Conservation (phyloP, 768 basidiomycete species). For the Pleurotus salmoneostramineus region DNA sequence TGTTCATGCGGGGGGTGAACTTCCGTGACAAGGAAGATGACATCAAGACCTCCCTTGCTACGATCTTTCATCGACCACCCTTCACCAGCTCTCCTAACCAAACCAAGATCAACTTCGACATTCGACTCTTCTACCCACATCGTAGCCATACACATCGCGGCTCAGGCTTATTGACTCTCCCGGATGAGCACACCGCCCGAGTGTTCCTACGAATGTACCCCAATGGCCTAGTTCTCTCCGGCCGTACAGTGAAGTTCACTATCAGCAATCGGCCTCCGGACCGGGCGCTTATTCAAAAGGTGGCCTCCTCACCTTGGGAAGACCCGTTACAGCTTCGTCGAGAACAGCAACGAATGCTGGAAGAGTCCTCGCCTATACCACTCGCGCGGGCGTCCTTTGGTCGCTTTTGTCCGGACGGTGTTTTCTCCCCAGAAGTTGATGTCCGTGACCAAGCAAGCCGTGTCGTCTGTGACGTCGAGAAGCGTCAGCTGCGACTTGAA, state of each 20-base stretch:
- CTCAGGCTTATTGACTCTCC: constrained; percentile 1
- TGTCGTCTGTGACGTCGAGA: constrained; percentile 31
- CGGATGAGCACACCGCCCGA: background rate
- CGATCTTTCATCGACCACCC: constrained; percentile 2
- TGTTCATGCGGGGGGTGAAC: background rate
- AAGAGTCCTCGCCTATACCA: background rate
- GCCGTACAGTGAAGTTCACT: background rate
- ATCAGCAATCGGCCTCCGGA: background rate
- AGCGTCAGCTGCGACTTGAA: constrained; percentile 24
- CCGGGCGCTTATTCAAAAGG: background rate
- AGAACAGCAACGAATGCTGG: background rate
- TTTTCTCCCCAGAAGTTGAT: constrained; percentile 27
- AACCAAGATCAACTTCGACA: background rate
- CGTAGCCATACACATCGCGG: background rate
- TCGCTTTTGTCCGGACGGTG: constrained; percentile 27
- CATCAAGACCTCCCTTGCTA: background rate
- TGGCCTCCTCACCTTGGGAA: background rate
- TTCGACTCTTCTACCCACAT: background rate
- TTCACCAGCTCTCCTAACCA: background rate
- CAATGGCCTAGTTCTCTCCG: background rate
- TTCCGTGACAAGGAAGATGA: constrained; percentile 4
- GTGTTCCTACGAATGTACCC: background rate
- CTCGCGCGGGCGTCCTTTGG: constrained; percentile 14
- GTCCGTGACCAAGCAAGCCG: constrained; percentile 13
- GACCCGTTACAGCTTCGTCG: background rate